Percentiles rank a stretch among this genome's conserved stretches.
phyloP scores from a whole-genome alignment of 164 flowering plant genomes.

The Vitis labrusca region DNA sequence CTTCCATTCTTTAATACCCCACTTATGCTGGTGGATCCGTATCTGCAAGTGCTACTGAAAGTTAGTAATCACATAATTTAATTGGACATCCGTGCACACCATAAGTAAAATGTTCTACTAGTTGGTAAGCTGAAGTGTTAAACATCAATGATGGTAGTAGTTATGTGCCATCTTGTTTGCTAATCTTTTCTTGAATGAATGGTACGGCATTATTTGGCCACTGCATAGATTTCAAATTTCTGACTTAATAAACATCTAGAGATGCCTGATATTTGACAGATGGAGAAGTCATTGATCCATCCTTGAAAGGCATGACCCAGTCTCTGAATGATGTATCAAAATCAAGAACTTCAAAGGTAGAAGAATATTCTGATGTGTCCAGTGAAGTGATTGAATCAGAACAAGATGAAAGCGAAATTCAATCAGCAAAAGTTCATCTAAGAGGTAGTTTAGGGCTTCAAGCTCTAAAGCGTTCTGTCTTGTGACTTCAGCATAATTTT shows the following conservation, averaged over 20 bases:
- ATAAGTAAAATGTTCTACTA: too few species aligned
- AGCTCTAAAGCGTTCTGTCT: neutral
- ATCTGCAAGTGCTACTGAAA: too few species aligned
- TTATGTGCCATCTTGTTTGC: too few species aligned
- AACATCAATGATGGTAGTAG: too few species aligned
- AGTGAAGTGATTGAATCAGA: constrained; percentile 47
- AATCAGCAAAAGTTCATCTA: constrained; percentile 26
- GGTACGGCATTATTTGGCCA: too few species aligned
- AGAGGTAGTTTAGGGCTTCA: constrained; percentile 37
- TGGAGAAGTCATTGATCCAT: constrained; percentile 53
- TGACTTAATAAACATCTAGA: neutral
- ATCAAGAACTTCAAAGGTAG: constrained; percentile 22
- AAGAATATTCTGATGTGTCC: constrained; percentile 41
- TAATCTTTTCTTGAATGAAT: too few species aligned
- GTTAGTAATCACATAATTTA: too few species aligned
- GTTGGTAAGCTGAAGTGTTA: too few species aligned
- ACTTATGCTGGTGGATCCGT: too few species aligned
- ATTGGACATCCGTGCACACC: too few species aligned
- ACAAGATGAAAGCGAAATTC: constrained; percentile 39
- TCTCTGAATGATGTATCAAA: constrained; percentile 18
- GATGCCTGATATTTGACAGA: constrained; percentile 27
- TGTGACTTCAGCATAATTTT: neutral
- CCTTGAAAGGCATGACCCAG: constrained; percentile 24
- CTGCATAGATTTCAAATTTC: too few species aligned
- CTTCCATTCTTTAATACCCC: too few species aligned